Evolutionary conservation across 1,139 yeast species (phyloP).

Genomic region (Saccharomyces pastorianus): DNA sequence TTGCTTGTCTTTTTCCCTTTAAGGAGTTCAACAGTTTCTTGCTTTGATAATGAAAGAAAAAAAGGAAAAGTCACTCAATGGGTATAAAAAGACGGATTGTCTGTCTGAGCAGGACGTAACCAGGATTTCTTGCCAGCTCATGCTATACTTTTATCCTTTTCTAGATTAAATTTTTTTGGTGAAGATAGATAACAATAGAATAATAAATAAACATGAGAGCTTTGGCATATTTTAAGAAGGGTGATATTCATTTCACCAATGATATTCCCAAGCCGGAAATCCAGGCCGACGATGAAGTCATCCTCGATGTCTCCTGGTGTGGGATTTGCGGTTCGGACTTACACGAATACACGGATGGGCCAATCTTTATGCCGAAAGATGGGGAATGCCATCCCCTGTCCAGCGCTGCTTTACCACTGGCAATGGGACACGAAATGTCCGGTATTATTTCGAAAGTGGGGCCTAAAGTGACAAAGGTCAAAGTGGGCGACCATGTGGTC

Average conservation of each 20-base stretch:
- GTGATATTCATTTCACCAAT: conserved; percentile 35
- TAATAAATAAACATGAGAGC: conserved; percentile 35
- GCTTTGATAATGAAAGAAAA: neutral
- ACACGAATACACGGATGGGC: conserved; percentile 41
- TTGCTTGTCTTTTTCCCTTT: neutral
- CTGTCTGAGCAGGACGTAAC: neutral
- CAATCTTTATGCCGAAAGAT: conserved; percentile 37
- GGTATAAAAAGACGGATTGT: too few species aligned
- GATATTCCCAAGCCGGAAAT: conserved; percentile 35
- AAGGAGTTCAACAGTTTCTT: neutral
- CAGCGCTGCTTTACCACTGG: conserved; percentile 29
- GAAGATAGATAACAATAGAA: neutral
- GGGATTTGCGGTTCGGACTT: conserved; percentile 50
- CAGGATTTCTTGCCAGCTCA: too few species aligned
- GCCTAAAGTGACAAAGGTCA: conserved; percentile 29
- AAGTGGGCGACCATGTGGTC: conserved; percentile 38
- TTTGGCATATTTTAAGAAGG: conserved; percentile 38
- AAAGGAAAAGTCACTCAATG: neutral
- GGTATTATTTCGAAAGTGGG: conserved; percentile 37
- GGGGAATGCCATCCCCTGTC: conserved; percentile 32
- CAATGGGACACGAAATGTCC: conserved; percentile 53
- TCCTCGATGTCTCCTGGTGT: conserved; percentile 40
- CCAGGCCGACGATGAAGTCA: conserved; percentile 35
- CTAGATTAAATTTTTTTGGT: neutral
- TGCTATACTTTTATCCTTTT: too few species aligned